Percentiles rank a stretch among this genome's conserved stretches.
phyloP scores from a whole-genome alignment of 2,329 filamentous ascomycete species.

The Cordyceps pruinosa region DNA sequence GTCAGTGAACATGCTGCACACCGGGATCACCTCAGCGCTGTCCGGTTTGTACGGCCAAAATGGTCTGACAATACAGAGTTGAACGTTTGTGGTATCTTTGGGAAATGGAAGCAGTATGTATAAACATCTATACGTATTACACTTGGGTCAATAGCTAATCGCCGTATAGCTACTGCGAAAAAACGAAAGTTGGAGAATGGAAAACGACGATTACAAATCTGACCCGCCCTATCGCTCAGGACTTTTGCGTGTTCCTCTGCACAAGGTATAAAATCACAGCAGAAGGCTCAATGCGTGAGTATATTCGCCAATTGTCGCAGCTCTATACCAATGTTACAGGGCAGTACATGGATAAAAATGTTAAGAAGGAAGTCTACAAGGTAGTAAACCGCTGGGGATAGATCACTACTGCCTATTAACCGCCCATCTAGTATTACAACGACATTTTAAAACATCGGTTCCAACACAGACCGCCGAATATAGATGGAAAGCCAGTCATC shows the following conservation, averaged over 20 bases:
- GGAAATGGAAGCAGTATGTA: constrained; percentile 19
- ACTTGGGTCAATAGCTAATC: constrained; percentile 8
- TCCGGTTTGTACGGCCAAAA: constrained; percentile 18
- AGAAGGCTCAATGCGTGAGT: constrained; percentile 1
- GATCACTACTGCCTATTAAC: constrained; percentile 11
- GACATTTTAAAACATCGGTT: constrained; percentile 19
- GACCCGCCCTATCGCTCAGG: constrained; percentile 8
- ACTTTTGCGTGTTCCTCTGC: background rate
- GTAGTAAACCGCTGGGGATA: constrained; percentile 12
- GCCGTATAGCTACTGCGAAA: constrained; percentile 16
- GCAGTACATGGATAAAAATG: constrained; percentile 19
- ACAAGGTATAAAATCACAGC: background rate
- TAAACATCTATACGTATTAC: background rate
- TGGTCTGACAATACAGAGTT: constrained; percentile 18
- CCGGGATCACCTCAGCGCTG: constrained; percentile 14
- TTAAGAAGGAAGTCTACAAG: constrained; percentile 23
- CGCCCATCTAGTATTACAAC: constrained; percentile 18
- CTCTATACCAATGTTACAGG: constrained; percentile 20
- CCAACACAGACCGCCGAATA: constrained; percentile 18
- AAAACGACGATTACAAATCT: constrained; percentile 16
- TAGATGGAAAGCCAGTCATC: constrained; percentile 20
- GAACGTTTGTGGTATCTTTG: constrained; percentile 18
- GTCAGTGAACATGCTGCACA: constrained; percentile 17
- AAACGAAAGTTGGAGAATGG: constrained; percentile 19
- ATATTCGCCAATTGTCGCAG: constrained; percentile 23